Conservation (phyloP, 768 basidiomycete species). For the Fomitopsis serialis region DNA sequence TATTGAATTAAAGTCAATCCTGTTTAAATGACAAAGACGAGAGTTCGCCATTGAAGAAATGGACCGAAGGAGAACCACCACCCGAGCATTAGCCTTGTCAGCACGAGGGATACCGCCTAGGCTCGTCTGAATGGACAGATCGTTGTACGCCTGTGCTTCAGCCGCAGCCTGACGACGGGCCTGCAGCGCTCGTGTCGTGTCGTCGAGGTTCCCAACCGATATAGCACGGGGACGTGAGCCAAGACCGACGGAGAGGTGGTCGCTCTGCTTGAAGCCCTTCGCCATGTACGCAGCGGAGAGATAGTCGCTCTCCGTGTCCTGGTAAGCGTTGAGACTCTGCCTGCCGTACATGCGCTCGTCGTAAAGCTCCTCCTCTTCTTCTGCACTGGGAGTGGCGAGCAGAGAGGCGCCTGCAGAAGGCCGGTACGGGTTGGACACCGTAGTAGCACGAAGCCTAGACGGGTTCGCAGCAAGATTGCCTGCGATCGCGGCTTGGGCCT, state of each 20-base stretch:
- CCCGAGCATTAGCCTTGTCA: constrained; percentile 47
- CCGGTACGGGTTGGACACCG: constrained; percentile 91
- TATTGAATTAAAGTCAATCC: no score
- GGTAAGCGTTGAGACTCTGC: constrained; percentile 57
- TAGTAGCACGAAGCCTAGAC: constrained; percentile 82
- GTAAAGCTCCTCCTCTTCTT: constrained; percentile 76
- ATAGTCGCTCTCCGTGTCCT: constrained; percentile 47
- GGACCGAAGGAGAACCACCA: constrained; percentile 46
- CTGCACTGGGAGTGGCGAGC: constrained; percentile 53
- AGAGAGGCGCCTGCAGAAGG: constrained; percentile 56
- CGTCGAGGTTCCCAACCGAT: constrained; percentile 84
- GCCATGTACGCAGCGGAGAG: constrained; percentile 56
- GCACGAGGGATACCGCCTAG: constrained; percentile 49
- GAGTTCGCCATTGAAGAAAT: constrained; percentile 63
- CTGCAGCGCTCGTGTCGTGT: constrained; percentile 65
- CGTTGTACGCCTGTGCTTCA: constrained; percentile 42
- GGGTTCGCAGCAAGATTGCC: constrained; percentile 71
- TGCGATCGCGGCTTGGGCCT: constrained; percentile 87
- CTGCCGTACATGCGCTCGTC: constrained; percentile 51
- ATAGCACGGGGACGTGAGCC: constrained; percentile 69
- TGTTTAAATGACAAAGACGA: no score
- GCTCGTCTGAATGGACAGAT: constrained; percentile 38
- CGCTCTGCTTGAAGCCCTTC: constrained; percentile 69
- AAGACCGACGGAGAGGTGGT: constrained; percentile 51
- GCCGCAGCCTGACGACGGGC: constrained; percentile 58